These are phyloP conservation scores for Solanum chacoense DNA, from an alignment of 305 asterid genomes.

Conservation along the genomic window DNA sequence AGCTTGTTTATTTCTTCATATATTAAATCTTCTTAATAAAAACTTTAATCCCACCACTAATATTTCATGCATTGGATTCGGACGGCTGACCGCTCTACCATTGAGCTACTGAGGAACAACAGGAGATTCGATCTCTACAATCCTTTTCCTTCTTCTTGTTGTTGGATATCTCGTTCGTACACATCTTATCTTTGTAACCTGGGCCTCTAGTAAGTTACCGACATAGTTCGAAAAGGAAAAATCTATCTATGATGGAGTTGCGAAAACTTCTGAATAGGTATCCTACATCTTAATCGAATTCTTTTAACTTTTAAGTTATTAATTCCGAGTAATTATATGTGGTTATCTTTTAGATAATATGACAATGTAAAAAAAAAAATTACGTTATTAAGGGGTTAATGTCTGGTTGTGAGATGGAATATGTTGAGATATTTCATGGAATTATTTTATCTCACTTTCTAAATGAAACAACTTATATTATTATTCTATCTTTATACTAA, in stretches of 20 bases:
- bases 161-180: background rate
- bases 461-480: background rate
- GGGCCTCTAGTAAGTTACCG: no score
- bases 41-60: background rate
- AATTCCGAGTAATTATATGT: background rate
- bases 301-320: background rate
- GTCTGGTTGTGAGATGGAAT: background rate
- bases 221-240: background rate
- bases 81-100: fast-evolving
- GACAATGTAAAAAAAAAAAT: background rate
- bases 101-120: background rate
- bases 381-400: background rate
- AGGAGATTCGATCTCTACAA: background rate
- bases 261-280: background rate
- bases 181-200: background rate
- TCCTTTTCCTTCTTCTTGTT: background rate
- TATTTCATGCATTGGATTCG: background rate
- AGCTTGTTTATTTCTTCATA: background rate
- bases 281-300: background rate
- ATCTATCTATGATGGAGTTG: background rate
- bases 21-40: background rate
- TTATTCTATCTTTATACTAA: background rate
- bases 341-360: background rate
- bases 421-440: background rate
- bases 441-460: background rate